phyloP scores from a whole-genome alignment of 1,139 yeast genomes.

The Pichia sp. region DNA sequence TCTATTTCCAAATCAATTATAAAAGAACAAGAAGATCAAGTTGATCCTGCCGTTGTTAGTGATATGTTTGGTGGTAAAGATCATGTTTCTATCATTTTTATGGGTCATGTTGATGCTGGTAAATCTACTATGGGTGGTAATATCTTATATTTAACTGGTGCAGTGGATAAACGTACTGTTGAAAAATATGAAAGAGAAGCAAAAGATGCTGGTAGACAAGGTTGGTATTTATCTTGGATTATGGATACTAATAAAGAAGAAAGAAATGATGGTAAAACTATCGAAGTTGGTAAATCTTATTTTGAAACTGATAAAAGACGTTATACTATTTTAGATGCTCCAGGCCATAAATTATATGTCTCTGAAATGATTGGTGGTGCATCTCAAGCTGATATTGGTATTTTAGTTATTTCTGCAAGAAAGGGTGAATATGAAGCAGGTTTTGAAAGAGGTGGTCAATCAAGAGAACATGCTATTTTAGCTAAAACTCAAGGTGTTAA shows the following conservation, averaged over 20 bases:
- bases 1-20: conserved; percentile 28
- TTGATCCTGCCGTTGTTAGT: conserved; percentile 81
- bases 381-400: conserved; percentile 97
- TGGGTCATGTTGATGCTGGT: conserved; percentile 99
- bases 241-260: conserved; percentile 99
- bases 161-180: conserved; percentile 98
- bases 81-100: conserved; percentile 91
- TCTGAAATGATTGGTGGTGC: conserved; percentile 99
- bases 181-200: conserved; percentile 98
- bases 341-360: conserved; percentile 98
- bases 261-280: conserved; percentile 97
- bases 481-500: conserved; percentile 98
- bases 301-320: conserved; percentile 97
- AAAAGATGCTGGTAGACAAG: conserved; percentile 98
- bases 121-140: conserved; percentile 99
- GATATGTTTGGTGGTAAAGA: conserved; percentile 97
- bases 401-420: conserved; percentile 94
- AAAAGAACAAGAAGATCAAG: conserved; percentile 76
- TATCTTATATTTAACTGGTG: conserved; percentile 83
- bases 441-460: conserved; percentile 98
- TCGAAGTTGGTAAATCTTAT: conserved; percentile 96
- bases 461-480: conserved; percentile 95
- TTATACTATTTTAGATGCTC: conserved; percentile 96
- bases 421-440: conserved; percentile 99
- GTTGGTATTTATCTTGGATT: conserved; percentile 99